phyloP scores from a whole-genome alignment of 176 grass and related monocot genomes.

The Triticum dicoccoides region DNA sequence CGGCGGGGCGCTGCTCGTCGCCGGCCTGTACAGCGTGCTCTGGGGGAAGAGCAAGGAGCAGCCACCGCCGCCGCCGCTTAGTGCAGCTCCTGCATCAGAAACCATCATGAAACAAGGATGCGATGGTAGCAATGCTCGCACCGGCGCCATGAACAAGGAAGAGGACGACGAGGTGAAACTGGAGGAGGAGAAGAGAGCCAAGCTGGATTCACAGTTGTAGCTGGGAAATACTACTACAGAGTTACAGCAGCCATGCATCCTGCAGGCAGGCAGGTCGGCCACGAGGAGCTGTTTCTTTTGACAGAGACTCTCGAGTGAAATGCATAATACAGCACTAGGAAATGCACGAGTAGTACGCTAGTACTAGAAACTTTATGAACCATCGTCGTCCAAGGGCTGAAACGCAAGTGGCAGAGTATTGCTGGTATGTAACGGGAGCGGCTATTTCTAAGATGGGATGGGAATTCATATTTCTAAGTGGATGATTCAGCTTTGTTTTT shows the following conservation, averaged over 20 bases:
- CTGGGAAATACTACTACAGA: background rate
- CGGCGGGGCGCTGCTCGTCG: slow-evolving; percentile 44
- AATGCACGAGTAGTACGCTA: background rate
- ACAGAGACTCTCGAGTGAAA: background rate
- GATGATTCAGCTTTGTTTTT: too few relatives aligned
- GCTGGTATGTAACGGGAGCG: background rate
- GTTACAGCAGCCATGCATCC: background rate
- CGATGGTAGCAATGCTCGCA: background rate
- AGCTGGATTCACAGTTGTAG: slow-evolving; percentile 9
- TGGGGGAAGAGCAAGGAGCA: slow-evolving; percentile 37
- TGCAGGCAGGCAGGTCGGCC: background rate
- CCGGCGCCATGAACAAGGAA: background rate
- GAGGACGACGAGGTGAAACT: background rate
- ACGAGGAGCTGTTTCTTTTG: background rate
- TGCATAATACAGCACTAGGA: background rate
- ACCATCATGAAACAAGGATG: background rate
- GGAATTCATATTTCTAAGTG: too few relatives aligned
- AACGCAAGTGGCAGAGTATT: background rate
- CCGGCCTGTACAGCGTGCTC: slow-evolving; percentile 52
- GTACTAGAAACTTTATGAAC: background rate
- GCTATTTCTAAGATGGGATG: too few relatives aligned
- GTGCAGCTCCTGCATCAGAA: background rate
- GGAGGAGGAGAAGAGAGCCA: background rate
- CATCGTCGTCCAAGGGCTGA: background rate
- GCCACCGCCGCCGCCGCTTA: background rate